Conservation (phyloP, 768 basidiomycete species). For the Mycena crocata region DNA sequence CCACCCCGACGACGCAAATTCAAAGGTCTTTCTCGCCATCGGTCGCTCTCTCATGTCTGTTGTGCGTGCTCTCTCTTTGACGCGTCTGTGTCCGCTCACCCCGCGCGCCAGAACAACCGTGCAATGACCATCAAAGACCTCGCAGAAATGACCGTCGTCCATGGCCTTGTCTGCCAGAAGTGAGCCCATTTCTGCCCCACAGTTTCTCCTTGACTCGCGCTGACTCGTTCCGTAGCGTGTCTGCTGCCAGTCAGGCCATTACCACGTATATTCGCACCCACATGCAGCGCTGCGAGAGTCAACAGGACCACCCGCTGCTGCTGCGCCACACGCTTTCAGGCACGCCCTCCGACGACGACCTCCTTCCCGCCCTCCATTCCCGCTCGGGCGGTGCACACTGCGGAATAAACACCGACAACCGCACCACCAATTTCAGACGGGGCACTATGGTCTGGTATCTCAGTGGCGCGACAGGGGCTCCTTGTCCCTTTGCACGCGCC, state of each 20-base stretch:
- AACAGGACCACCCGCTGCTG: slow-evolving; percentile 80
- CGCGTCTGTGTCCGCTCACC: slow-evolving; percentile 30
- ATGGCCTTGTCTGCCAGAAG: slow-evolving; percentile 83
- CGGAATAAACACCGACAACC: slow-evolving; percentile 51
- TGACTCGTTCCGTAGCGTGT: slow-evolving; percentile 59
- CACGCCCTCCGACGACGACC: slow-evolving; percentile 77
- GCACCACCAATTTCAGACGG: slow-evolving; percentile 78
- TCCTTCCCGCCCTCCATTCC: slow-evolving; percentile 77
- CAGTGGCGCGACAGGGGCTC: slow-evolving; percentile 77
- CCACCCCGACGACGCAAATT: slow-evolving; percentile 79
- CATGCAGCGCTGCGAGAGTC: slow-evolving; percentile 74
- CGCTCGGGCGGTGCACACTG: slow-evolving; percentile 74
- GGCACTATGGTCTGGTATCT: slow-evolving; percentile 89
- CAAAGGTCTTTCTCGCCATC: slow-evolving; percentile 80
- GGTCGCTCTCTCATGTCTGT: slow-evolving; percentile 80
- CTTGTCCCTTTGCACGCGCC: slow-evolving; percentile 79
- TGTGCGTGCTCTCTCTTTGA: slow-evolving; percentile 55
- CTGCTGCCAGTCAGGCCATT: slow-evolving; percentile 84
- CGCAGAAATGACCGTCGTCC: slow-evolving; percentile 73
- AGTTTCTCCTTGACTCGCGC: slow-evolving; percentile 30
- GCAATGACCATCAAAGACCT: slow-evolving; percentile 91
- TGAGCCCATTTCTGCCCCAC: slow-evolving; percentile 50
- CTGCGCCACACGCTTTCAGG: slow-evolving; percentile 80
- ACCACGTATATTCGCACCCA: slow-evolving; percentile 86
- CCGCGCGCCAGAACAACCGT: slow-evolving; percentile 69